Conservation (phyloP, 305 asterid genomes). For the Fraxinus albicans region DNA sequence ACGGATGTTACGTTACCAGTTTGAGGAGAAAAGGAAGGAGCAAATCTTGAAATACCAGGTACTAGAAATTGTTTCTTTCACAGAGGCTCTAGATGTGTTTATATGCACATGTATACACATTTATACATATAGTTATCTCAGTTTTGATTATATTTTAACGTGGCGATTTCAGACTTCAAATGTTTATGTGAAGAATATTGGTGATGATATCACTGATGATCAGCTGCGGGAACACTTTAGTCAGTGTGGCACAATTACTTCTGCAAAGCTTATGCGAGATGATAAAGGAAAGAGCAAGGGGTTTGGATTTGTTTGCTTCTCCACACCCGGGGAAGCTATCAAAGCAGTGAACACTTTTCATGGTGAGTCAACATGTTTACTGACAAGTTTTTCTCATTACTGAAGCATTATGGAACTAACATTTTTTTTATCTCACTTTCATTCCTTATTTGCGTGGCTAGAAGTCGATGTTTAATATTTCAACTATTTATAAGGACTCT, state of each 20-base stretch:
- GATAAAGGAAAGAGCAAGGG: constrained; percentile 82
- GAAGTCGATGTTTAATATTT: background rate
- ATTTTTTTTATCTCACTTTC: background rate
- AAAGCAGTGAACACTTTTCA: constrained; percentile 62
- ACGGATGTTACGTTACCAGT: constrained; percentile 60
- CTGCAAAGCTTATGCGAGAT: constrained; percentile 80
- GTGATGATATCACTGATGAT: constrained; percentile 65
- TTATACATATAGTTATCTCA: background rate
- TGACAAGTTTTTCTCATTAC: background rate
- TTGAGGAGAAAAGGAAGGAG: constrained; percentile 77
- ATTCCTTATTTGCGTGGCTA: background rate
- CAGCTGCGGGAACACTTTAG: constrained; percentile 65
- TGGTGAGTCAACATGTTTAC: constrained; percentile 45
- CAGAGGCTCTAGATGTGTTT: constrained; percentile 3
- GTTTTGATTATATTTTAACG: constrained; percentile 9
- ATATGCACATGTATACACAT: background rate
- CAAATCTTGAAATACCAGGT: constrained; percentile 69
- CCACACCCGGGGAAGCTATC: constrained; percentile 72
- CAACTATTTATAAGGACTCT: background rate
- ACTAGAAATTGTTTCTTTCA: constrained; percentile 11
- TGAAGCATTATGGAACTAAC: background rate
- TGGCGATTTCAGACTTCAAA: constrained; percentile 57
- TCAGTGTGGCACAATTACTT: constrained; percentile 74
- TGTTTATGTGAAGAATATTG: constrained; percentile 83
- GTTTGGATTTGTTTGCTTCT: constrained; percentile 92